Base-by-base conservation (phyloP, 2,329 filamentous ascomycete species). In the Scopulariopsis brevicaulis region DNA sequence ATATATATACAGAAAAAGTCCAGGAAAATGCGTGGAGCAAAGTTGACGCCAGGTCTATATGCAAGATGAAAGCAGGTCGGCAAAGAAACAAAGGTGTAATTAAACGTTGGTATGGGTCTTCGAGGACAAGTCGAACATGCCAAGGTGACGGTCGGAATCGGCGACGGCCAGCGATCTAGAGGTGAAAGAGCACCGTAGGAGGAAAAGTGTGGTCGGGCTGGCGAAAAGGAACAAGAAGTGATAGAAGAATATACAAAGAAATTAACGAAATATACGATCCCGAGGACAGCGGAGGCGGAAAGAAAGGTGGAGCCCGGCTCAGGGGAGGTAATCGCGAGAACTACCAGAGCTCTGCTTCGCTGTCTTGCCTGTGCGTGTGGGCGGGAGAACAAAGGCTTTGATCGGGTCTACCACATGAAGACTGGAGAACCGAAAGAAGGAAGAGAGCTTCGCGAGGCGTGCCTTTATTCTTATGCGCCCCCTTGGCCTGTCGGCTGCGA, bases 321-420 rank as follows among this genome's bases (percentile, higher is more conserved):
- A 32, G 55, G 54, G 24, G 37, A 32, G 51, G n/a, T 22, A 55
- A 56, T 54, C 37, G 46, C 51, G 25, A 57, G 55, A 75, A 73
- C 76, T 78, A 70, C 75, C 75, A 71, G 77, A 78, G 76, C 73
- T 75, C 70, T 73, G 73, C 68, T 69, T 69, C 65, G 63, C 64
- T 48, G 55, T 57, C 32, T 43, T 53, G 55, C 48, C 55, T 57
- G 48, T 43, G 46, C 48, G 32, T 65, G 59, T 54, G 53, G 59
- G 58, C 58, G 51, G 56, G 55, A 63, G 62, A 40, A 53, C 59
- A 62, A 62, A 58, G 60, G 64, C 12, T 53, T 50, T 58, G 59
- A 58, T 66, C 64, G 64, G 63, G 63, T 67, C 65, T 64, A 63
- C 62, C 48, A 59, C 22, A 57, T 59, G 62, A 65, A 66, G 67